Percentiles rank a stretch among this genome's conserved stretches.
phyloP scores from a whole-genome alignment of 2,329 filamentous ascomycete species.

The Davidsoniella virescens region DNA sequence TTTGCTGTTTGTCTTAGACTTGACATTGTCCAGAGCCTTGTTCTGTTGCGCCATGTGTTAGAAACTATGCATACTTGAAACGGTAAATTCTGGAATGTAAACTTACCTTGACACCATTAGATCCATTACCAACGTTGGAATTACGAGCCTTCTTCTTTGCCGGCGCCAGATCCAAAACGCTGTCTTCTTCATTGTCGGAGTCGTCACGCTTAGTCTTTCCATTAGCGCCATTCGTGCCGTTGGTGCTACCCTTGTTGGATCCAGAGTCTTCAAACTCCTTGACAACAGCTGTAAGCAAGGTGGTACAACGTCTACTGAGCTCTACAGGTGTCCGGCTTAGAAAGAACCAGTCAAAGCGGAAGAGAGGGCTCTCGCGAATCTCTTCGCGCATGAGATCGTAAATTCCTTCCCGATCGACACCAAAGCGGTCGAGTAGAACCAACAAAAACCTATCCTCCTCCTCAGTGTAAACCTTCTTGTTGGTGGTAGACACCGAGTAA shows the following conservation, averaged over 20 bases:
- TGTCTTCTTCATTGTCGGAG: slow-evolving; percentile 72
- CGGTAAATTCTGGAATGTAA: neutral
- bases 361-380: slow-evolving; percentile 83
- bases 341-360: slow-evolving; percentile 99
- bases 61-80: too few relatives aligned
- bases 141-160: slow-evolving; percentile 82
- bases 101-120: slow-evolving; percentile 65
- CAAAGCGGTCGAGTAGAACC: slow-evolving; percentile 81
- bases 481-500: slow-evolving; percentile 95
- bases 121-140: neutral
- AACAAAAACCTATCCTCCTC: slow-evolving; percentile 93
- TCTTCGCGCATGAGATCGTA: slow-evolving; percentile 95
- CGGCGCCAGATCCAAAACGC: slow-evolving; percentile 63
- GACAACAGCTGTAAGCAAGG: slow-evolving; percentile 82
- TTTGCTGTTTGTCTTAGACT: slow-evolving; percentile 52
- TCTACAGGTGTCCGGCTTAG: slow-evolving; percentile 85
- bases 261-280: slow-evolving; percentile 74
- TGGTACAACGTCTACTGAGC: slow-evolving; percentile 82
- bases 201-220: slow-evolving; percentile 60
- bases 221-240: slow-evolving; percentile 39
- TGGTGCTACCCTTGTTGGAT: slow-evolving; percentile 22
- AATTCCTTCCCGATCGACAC: slow-evolving; percentile 76
- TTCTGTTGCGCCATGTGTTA: slow-evolving; percentile 40
- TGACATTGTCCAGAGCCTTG: slow-evolving; percentile 81
- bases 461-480: slow-evolving; percentile 99